phyloP scores from a whole-genome alignment of 768 basidiomycete genomes.

The Hygrocybe punicea region DNA sequence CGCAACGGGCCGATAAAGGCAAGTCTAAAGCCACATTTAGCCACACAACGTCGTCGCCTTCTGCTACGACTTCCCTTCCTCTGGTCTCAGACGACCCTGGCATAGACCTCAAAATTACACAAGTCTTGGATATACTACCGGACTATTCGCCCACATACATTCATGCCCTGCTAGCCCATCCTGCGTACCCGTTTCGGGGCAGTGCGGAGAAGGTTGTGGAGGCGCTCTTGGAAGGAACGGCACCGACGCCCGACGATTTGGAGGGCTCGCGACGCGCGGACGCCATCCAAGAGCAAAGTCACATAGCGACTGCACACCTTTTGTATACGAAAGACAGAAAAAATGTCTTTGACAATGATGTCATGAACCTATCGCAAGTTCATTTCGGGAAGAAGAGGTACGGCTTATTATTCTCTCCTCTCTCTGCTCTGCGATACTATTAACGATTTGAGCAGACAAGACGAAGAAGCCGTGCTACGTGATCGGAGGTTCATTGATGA shows the following conservation, averaged over 20 bases:
- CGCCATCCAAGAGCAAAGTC: slow-evolving; percentile 11
- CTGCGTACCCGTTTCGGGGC: slow-evolving; percentile 47
- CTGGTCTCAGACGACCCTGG: slow-evolving; percentile 32
- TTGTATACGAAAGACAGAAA: slow-evolving; percentile 43
- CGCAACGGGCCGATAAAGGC: slow-evolving; percentile 29
- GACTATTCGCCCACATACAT: slow-evolving; percentile 57
- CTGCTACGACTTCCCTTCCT: slow-evolving; percentile 13
- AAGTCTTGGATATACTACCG: slow-evolving; percentile 76
- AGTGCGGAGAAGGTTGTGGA: slow-evolving; percentile 62
- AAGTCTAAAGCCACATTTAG: slow-evolving; percentile 39
- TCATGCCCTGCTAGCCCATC: slow-evolving; percentile 50
- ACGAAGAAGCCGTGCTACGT: slow-evolving; percentile 43
- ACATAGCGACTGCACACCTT: neutral
- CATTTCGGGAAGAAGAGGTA: slow-evolving; percentile 66
- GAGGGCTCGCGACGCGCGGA: neutral
- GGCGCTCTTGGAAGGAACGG: slow-evolving; percentile 73
- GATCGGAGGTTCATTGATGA: slow-evolving; percentile 62
- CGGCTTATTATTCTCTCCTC: slow-evolving; percentile 15
- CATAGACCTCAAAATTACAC: slow-evolving; percentile 56
- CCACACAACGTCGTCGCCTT: neutral
- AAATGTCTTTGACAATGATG: slow-evolving; percentile 75
- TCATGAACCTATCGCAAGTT: slow-evolving; percentile 59
- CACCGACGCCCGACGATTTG: slow-evolving; percentile 40
- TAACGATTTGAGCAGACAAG: slow-evolving; percentile 36
- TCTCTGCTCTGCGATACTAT: neutral